These are phyloP conservation scores for Escallonia herrerae DNA, from an alignment of 129 eudicot species.

Conservation along the genomic window DNA sequence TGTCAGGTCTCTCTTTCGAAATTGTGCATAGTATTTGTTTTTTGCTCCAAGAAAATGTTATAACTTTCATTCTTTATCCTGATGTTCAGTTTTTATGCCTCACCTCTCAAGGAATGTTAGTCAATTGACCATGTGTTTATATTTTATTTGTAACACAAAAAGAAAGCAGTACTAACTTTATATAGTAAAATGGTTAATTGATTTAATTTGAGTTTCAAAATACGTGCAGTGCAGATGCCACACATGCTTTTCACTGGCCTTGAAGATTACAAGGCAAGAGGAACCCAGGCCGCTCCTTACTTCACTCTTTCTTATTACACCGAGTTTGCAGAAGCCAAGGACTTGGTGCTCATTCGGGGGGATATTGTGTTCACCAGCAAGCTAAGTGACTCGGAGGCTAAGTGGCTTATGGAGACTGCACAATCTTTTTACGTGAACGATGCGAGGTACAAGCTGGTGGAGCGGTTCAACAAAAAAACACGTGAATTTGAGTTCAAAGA, in stretches of 20 bases:
- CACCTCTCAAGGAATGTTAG: no score
- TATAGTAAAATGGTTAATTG: no score
- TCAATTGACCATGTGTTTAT: no score
- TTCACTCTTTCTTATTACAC: slow-evolving; percentile 73
- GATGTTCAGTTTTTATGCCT: no score
- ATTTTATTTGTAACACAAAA: no score
- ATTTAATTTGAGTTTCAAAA: not conserved
- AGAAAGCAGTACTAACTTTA: no score
- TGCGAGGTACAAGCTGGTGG: slow-evolving; percentile 68
- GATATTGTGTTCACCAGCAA: slow-evolving; percentile 83
- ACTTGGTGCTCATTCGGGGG: slow-evolving; percentile 78
- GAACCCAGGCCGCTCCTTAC: slow-evolving; percentile 92
- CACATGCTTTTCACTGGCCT: slow-evolving; percentile 86
- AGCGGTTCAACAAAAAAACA: slow-evolving; percentile 75
- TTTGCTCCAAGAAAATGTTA: no score
- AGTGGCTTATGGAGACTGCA: slow-evolving; percentile 72
- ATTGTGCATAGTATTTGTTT: no score
- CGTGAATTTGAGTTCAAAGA: slow-evolving; percentile 86
- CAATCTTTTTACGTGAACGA: slow-evolving; percentile 92
- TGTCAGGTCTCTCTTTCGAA: no score
- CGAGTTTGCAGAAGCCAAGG: slow-evolving; percentile 85
- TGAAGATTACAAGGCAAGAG: slow-evolving; percentile 96
- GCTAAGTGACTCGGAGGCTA: slow-evolving; percentile 68
- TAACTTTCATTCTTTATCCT: no score
- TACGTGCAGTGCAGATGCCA: slow-evolving; percentile 73